These are phyloP conservation scores for Mortierella claussenii DNA, from an alignment of 192 early-diverging fungal species.

Conservation along the genomic window DNA sequence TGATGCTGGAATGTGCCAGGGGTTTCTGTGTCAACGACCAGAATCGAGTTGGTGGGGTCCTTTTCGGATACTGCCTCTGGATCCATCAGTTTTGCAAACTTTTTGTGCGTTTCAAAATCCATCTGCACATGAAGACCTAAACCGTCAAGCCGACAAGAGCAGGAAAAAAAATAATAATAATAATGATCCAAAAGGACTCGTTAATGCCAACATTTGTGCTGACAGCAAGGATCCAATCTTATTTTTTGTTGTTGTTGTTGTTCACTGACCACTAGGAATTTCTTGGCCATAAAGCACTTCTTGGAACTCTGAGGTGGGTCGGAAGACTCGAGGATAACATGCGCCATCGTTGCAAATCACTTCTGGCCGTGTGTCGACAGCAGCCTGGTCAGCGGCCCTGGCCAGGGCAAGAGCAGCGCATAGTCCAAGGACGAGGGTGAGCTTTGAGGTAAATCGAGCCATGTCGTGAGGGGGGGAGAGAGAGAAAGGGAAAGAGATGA, in stretches of 20 bases:
- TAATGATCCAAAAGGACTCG: not conserved
- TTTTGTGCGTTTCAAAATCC: constrained; percentile 67
- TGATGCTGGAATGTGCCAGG: constrained; percentile 31
- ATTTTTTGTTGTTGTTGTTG: not conserved
- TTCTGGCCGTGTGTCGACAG: constrained; percentile 13
- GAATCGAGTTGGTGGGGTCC: constrained; percentile 27
- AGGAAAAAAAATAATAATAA: not conserved
- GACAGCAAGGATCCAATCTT: not conserved
- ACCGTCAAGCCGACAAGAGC: no score
- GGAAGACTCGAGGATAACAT: constrained; percentile 70
- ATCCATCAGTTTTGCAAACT: constrained; percentile 67
- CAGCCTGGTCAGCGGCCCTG: constrained; percentile 22
- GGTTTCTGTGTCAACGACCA: constrained; percentile 50
- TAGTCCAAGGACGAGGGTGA: constrained; percentile 43
- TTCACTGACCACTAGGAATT: constrained; percentile 58
- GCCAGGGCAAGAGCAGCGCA: constrained; percentile 39
- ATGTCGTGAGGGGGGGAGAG: constrained; percentile 1
- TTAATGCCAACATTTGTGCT: no score
- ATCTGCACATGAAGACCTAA: constrained; percentile 72
- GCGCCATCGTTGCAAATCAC: constrained; percentile 50
- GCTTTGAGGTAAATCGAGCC: constrained; percentile 36
- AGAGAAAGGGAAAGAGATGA: not conserved
- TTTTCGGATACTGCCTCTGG: constrained; percentile 10
- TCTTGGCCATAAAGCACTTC: constrained; percentile 68
- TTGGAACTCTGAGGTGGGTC: constrained; percentile 68